These are phyloP conservation scores for Zangia roseola DNA, from an alignment of 768 basidiomycete species.

Conservation along the genomic window DNA sequence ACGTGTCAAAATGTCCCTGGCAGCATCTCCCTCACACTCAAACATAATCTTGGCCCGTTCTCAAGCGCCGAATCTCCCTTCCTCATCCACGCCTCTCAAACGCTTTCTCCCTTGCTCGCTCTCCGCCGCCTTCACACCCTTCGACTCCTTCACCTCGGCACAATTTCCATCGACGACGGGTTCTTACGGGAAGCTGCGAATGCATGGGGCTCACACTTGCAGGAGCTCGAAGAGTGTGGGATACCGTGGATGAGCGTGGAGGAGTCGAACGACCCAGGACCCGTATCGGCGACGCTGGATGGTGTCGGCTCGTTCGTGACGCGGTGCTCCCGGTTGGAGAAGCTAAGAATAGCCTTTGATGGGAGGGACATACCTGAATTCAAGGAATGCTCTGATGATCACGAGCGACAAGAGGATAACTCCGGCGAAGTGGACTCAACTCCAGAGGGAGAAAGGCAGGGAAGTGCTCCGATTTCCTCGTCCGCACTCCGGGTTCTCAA, in stretches of 20 bases:
- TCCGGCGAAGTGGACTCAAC: background rate
- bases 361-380: slow-evolving; percentile 8
- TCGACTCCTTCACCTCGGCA: slow-evolving; percentile 25
- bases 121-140: slow-evolving; percentile 21
- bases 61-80: slow-evolving; percentile 23
- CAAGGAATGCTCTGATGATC: background rate
- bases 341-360: slow-evolving; percentile 25
- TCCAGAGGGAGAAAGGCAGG: background rate
- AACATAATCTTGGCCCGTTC: slow-evolving; percentile 24
- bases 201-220: slow-evolving; percentile 27
- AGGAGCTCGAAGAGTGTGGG: slow-evolving; percentile 27
- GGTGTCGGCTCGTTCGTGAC: slow-evolving; percentile 21
- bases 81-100: slow-evolving; percentile 24
- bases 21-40: slow-evolving; percentile 25
- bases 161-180: slow-evolving; percentile 26
- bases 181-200: slow-evolving; percentile 26
- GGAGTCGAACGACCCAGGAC: slow-evolving; percentile 8
- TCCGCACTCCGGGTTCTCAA: slow-evolving; percentile 25
- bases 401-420: background rate
- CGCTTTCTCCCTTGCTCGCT: slow-evolving; percentile 23
- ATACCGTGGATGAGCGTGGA: slow-evolving; percentile 27
- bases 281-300: slow-evolving; percentile 18
- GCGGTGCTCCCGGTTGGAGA: slow-evolving; percentile 18
- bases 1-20: slow-evolving; percentile 11
- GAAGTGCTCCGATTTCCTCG: background rate